Percentiles rank a stretch among this genome's conserved stretches.
Evolutionary conservation across 1,284 basidiomycete species (phyloP).

Genomic region (Mycena sp.): DNA sequence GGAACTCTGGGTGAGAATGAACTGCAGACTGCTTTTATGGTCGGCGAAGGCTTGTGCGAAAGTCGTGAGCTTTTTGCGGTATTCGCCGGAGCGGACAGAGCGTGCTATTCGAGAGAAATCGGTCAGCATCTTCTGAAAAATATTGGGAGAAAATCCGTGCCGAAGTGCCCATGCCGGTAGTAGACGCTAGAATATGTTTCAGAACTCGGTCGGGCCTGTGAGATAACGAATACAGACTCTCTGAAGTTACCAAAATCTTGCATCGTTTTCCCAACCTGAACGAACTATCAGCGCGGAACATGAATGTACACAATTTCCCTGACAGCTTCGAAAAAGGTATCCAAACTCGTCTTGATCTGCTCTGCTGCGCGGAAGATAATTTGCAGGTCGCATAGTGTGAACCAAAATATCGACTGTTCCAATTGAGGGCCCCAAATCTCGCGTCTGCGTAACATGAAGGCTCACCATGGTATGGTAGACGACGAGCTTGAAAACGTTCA

Average conservation of each 20-base stretch:
- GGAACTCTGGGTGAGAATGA: constrained; percentile 32
- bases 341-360: constrained; percentile 18
- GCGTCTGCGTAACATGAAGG: too few species aligned
- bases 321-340: constrained; percentile 25
- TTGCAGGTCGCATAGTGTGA: constrained; percentile 33
- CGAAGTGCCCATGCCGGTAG: constrained; percentile 35
- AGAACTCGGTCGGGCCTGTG: too few species aligned
- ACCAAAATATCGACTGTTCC: constrained; percentile 33
- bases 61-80: constrained; percentile 34
- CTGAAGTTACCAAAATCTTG: constrained; percentile 39
- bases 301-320: too few species aligned
- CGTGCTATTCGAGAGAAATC: constrained; percentile 23
- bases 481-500: constrained; percentile 8
- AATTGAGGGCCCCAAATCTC: neutral
- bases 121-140: too few species aligned
- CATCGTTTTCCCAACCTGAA: constrained; percentile 32
- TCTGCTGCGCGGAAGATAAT: constrained; percentile 26
- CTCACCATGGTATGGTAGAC: constrained; percentile 32
- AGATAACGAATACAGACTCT: constrained; percentile 30
- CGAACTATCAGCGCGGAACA: too few species aligned
- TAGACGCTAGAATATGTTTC: constrained; percentile 31
- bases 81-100: constrained; percentile 33
- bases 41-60: constrained; percentile 32
- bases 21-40: constrained; percentile 32
- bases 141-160: constrained; percentile 22